Conservation (phyloP, 2,329 filamentous ascomycete species). For the Ophiostoma piceae region DNA sequence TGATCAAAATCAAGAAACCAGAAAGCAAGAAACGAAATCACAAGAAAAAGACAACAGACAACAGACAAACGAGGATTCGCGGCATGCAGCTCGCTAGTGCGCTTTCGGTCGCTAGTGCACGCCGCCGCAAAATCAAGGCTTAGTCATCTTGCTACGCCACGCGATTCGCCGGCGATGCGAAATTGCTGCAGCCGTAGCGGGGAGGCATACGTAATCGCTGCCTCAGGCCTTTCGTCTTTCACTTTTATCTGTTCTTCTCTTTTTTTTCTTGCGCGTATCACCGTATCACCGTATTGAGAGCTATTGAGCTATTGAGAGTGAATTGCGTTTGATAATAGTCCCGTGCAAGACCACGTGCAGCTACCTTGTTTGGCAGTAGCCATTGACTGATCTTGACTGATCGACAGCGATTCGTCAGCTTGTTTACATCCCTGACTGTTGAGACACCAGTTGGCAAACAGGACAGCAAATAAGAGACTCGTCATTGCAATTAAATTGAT, state of each 20-base stretch:
- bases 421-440: not conserved
- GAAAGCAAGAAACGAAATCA: not conserved
- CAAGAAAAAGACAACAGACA: not conserved
- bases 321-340: not conserved
- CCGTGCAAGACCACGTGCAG: not conserved
- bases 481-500: not conserved
- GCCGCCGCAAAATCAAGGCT: not conserved
- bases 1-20: not conserved
- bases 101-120: not conserved
- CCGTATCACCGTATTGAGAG: not conserved
- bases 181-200: slow-evolving; percentile 10
- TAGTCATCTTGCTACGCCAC: not conserved
- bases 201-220: slow-evolving; percentile 24
- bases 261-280: not conserved
- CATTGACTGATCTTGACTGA: not conserved
- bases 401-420: not conserved
- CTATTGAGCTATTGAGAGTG: too few relatives aligned
- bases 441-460: not conserved
- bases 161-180: not conserved
- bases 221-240: slow-evolving; percentile 11
- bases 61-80: not conserved
- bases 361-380: not conserved
- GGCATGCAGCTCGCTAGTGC: not conserved
- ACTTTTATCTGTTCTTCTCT: not conserved
- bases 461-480: not conserved